These are phyloP conservation scores for Epichloe gansuensis DNA, from an alignment of 2,329 filamentous ascomycete species.

Conservation along the genomic window DNA sequence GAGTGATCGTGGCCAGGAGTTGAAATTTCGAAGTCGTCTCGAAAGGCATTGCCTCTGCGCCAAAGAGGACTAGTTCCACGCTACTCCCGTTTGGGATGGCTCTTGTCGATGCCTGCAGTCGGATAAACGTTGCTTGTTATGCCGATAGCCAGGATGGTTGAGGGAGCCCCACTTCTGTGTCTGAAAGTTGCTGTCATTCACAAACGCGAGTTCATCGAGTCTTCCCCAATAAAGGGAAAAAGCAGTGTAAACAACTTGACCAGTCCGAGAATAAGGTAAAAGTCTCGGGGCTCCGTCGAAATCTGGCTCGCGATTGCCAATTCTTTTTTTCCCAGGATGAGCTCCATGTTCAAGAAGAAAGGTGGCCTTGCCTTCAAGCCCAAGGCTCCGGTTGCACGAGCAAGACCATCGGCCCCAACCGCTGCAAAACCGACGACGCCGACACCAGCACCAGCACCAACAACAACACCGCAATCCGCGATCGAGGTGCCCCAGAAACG, in stretches of 20 bases:
- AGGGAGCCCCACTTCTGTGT: conserved; percentile 3
- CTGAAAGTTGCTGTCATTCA: background rate
- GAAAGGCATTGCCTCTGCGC: conserved; percentile 22
- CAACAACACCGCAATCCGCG: conserved; percentile 1
- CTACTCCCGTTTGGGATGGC: conserved; percentile 19
- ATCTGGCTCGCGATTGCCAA: background rate
- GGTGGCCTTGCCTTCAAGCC: conserved; percentile 55
- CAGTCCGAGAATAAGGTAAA: background rate
- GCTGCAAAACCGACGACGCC: conserved; percentile 3
- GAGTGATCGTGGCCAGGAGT: conserved; percentile 24
- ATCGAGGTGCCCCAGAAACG: conserved; percentile 1
- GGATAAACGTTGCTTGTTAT: conserved; percentile 21
- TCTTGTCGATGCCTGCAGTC: conserved; percentile 22
- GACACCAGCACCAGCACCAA: background rate
- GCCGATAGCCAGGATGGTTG: background rate
- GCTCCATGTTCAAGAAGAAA: conserved; percentile 57
- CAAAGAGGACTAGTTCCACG: conserved; percentile 22
- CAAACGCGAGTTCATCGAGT: background rate
- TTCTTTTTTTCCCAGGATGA: conserved; percentile 35
- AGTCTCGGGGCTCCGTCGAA: background rate
- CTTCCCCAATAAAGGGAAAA: background rate
- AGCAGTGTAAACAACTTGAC: background rate
- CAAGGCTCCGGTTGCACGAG: conserved; percentile 47
- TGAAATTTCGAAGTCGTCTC: conserved; percentile 34
- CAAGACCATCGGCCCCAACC: conserved; percentile 5